phyloP scores from a whole-genome alignment of 2,329 filamentous ascomycete species.

The Zopfia rhizophila region DNA sequence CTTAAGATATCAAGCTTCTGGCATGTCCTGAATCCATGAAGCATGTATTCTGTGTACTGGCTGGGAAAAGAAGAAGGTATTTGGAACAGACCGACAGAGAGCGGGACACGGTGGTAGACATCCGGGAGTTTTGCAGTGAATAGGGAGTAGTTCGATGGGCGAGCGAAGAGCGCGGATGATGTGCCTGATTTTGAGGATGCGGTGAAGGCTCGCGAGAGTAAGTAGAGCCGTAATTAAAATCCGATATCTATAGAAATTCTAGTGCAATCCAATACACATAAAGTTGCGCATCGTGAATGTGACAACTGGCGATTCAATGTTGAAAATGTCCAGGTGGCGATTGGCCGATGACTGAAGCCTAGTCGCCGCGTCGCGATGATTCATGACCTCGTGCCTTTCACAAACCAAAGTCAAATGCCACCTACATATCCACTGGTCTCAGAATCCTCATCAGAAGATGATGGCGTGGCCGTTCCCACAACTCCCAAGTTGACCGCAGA shows the following conservation, averaged over 20 bases:
- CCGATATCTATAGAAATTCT: too few relatives aligned
- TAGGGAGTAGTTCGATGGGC: constrained; percentile 57
- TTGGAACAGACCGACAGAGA: constrained; percentile 72
- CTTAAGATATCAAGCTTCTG: constrained; percentile 69
- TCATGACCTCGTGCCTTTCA: too few relatives aligned
- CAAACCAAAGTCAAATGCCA: too few relatives aligned
- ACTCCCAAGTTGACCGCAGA: constrained; percentile 20
- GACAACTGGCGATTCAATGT: too few relatives aligned
- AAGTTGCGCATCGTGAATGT: too few relatives aligned
- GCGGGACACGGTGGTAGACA: constrained; percentile 75
- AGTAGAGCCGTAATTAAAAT: neutral
- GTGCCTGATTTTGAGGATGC: constrained; percentile 64
- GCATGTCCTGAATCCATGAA: constrained; percentile 70
- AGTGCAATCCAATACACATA: too few relatives aligned
- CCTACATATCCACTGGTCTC: too few relatives aligned
- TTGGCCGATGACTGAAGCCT: too few relatives aligned
- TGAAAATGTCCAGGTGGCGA: too few relatives aligned
- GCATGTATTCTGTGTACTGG: constrained; percentile 67
- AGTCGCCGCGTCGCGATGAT: too few relatives aligned
- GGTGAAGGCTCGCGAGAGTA: constrained; percentile 41
- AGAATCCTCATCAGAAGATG: constrained; percentile 32
- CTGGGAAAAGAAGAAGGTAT: constrained; percentile 72
- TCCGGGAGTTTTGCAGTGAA: constrained; percentile 73
- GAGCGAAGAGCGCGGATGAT: constrained; percentile 62
- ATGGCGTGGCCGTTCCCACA: constrained; percentile 35